Base-by-base conservation (phyloP, 306 rosid genomes). In the Ormosia semicastrata region DNA sequence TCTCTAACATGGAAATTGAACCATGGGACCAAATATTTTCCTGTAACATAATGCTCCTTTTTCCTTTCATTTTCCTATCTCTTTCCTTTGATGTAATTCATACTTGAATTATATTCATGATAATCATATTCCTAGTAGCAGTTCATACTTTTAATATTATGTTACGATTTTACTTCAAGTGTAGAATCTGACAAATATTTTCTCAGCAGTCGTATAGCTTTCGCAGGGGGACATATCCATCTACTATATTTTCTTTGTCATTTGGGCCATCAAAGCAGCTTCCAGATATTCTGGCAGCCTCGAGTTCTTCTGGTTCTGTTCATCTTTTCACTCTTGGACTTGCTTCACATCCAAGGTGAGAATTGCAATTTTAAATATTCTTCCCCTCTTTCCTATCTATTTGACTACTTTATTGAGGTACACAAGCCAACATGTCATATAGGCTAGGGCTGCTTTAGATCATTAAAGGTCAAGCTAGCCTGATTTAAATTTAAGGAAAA, bases 271-370 rank as follows among this genome's bases (percentile, higher is more conserved):
- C 97, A 66, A 65, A 49, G 83, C 89, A 85, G 82, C 87, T 93
- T 83, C 99, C 99, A 11, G 93, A 93, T 82, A 87, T 95, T 82
- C 97, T 95, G 58, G 94, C 92, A 84, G 95, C 95, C 79, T 86
- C 93, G 71, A 91, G 99, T 89, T 92, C 94, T 66, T 90, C 99
- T 46, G 99, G 99, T 76, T 95, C 99, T 81, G 80, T 93, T 82
- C 99, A 95, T 88, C 85, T 92, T 76, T 95, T 95, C 86, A 85
- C 92, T 66, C 90, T 95, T 65, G 94, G 92, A 78, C 88, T 90
- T 77, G 89, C 90, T 69, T 78, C 89, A 62, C 77, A 66, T 75
- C 94, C 89, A 80, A 89, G 97, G 99, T 90, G 71, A 89, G 85
- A 79, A 79, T 64, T 80, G 52, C 67, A 57, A 80, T 75, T 76